phyloP scores from a whole-genome alignment of 208 protist genomes.

The Herpetomonas muscarum region DNA sequence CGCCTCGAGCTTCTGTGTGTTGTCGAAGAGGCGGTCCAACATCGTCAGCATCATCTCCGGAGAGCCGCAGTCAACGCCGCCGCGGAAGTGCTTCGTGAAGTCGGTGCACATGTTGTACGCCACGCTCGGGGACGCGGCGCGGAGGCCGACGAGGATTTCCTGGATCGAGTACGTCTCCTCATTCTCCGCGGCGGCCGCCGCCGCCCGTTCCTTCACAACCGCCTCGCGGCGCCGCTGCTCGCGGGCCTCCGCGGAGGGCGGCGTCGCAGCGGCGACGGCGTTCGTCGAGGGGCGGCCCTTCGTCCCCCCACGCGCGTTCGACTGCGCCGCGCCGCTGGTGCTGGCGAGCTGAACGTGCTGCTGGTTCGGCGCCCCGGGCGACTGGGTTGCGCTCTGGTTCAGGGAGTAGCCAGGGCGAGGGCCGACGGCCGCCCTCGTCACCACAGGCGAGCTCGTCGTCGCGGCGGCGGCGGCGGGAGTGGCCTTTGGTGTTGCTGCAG shows the following conservation, averaged over 20 bases:
- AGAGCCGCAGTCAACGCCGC: constrained; percentile 63
- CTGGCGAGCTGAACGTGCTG: no score
- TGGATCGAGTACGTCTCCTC: constrained; percentile 68
- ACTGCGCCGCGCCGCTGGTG: no score
- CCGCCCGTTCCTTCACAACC: background rate
- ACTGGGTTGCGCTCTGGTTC: no score
- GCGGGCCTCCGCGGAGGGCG: background rate
- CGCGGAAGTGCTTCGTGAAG: constrained; percentile 55
- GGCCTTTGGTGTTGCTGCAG: background rate
- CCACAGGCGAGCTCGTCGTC: background rate
- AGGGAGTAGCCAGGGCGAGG: no score
- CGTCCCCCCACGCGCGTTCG: no score
- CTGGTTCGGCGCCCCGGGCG: no score
- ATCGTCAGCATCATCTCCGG: constrained; percentile 79
- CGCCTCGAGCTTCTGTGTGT: constrained; percentile 51
- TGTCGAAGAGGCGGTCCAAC: constrained; percentile 73
- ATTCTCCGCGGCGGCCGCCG: constrained; percentile 3
- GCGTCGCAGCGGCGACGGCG: background rate
- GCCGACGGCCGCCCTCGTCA: no score
- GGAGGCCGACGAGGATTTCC: constrained; percentile 72
- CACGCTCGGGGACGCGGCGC: constrained; percentile 44
- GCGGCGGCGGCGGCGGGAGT: background rate
- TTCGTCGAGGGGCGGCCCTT: no score
- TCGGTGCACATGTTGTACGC: constrained; percentile 63
- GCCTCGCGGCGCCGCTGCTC: background rate